Evolutionary conservation across 768 basidiomycete species (phyloP), one percentile per base, ranked within the genome.

Genomic region (Tulasnella calospora): DNA sequence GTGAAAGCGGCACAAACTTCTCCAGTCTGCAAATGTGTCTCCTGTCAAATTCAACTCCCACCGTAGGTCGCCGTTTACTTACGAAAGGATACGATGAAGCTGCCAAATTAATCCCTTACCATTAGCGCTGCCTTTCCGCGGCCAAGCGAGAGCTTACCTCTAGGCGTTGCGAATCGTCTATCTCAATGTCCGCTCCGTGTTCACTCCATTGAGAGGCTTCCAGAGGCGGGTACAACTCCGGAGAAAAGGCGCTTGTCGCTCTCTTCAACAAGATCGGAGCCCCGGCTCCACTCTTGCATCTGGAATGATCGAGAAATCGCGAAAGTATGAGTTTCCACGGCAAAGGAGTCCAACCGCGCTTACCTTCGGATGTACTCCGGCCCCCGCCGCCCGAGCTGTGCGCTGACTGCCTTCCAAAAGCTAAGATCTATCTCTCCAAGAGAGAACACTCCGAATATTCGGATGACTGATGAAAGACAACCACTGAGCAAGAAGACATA

Each of bases 1-100:
- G 83, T 19, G 85, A 86, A 44, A 87, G 86, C 10, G 84, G 82
- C 33, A 87, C 82, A 70, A 87, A 87, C 82, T 88, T 88, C 79
- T 90, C 88, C 71, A 88, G 82, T 17, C 83, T 86, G 72, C 27
- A 74, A 15, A 46, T 30, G 23, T 41, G 9, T 8, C 46, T 19
- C 0, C 15, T 40, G 9, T 74, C 23, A 51, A 46, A 19, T 17
- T 17, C 44, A 44, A 17, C 15, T 15, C 44, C 15, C 1, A 15
- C 13, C 44, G 13, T 2, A 44, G 44, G 44, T 15, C 41, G 13
- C 10, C n/a, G 12, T 2, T 3, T 35, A 74, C 73, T 41, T 74
- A 74, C 73, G 78, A 77, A 30, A 76, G 41, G 47, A 76, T 77
- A 17, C 30, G 40, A 44, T 78, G 78, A 8, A 78, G 46, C 44